Percentiles rank a stretch among this genome's conserved stretches.
Conservation (phyloP, 345 rosid genomes). For the Lumnitzera littorea region DNA sequence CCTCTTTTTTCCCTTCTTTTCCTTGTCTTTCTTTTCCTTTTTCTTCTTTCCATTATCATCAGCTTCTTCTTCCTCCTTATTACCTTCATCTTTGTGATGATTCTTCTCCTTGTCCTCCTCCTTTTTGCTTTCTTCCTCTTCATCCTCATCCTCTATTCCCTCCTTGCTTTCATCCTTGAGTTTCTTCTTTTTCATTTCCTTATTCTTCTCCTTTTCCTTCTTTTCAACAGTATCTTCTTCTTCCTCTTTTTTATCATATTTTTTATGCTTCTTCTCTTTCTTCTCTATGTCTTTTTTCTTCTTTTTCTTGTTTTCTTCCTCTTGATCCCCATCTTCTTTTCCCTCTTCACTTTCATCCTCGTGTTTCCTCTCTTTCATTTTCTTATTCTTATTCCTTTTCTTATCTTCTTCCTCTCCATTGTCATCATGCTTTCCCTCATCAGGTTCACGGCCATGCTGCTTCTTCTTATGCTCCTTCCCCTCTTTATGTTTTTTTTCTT, state of each 20-base stretch:
- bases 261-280: constrained; percentile 3
- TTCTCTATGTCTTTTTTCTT: constrained; percentile 1
- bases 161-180: background rate
- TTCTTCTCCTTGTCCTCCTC: constrained; percentile 3
- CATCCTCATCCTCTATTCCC: constrained; percentile 1
- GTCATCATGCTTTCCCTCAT: constrained; percentile 1
- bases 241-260: constrained; percentile 1
- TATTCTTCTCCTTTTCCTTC: background rate
- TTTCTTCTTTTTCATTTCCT: constrained; percentile 7
- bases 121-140: background rate
- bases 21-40: constrained; percentile 9
- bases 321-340: constrained; percentile 10
- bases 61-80: constrained; percentile 9
- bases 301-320: background rate
- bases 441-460: background rate
- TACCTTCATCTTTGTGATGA: constrained; percentile 7
- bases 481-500: constrained; percentile 2
- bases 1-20: constrained; percentile 9
- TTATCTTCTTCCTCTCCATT: constrained; percentile 2
- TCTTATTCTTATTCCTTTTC: background rate
- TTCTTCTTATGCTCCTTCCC: constrained; percentile 7
- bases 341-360: constrained; percentile 8
- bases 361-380: constrained; percentile 3
- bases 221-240: background rate
- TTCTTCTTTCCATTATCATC: constrained; percentile 2